Evolutionary conservation across 371 early-diverging fungal species (phyloP).

Genomic region (Lichtheimia corymbifera): DNA sequence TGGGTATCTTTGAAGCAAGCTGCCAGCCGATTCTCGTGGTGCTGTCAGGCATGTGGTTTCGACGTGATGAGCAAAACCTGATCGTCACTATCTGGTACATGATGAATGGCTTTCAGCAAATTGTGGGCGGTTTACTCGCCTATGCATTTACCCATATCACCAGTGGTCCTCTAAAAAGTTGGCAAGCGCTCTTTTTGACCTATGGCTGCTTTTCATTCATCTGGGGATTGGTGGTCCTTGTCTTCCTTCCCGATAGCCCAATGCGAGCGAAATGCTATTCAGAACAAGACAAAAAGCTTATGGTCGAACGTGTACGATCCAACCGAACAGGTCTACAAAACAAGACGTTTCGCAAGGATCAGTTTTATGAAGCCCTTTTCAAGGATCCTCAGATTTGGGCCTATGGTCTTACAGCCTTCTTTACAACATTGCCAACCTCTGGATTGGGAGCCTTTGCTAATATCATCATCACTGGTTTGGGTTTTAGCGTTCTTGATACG

Average conservation of each 20-base stretch:
- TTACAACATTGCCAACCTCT: slow-evolving; percentile 24
- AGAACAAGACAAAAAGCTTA: slow-evolving; percentile 27
- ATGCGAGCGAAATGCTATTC: slow-evolving; percentile 30
- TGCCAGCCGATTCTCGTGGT: slow-evolving; percentile 23
- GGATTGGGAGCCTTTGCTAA: slow-evolving; percentile 29
- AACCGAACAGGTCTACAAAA: slow-evolving; percentile 29
- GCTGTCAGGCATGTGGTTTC: slow-evolving; percentile 44
- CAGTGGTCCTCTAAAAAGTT: slow-evolving; percentile 21
- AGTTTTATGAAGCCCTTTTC: slow-evolving; percentile 21
- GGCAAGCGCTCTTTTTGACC: slow-evolving; percentile 29
- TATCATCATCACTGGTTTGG: slow-evolving; percentile 24
- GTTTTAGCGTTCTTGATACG: slow-evolving; percentile 22
- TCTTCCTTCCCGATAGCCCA: slow-evolving; percentile 25
- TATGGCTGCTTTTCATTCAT: slow-evolving; percentile 22
- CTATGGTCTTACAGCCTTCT: slow-evolving; percentile 18
- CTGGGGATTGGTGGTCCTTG: slow-evolving; percentile 21
- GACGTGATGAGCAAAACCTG: slow-evolving; percentile 68
- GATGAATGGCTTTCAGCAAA: slow-evolving; percentile 32
- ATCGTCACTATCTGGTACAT: slow-evolving; percentile 63
- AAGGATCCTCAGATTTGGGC: slow-evolving; percentile 27
- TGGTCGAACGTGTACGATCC: slow-evolving; percentile 27
- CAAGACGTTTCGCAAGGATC: slow-evolving; percentile 20
- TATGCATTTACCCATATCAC: slow-evolving; percentile 29
- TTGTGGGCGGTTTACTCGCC: slow-evolving; percentile 28
- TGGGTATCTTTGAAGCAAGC: slow-evolving; percentile 29